Base-by-base conservation (phyloP, 2,329 filamentous ascomycete species). In the Phoma herbarum region DNA sequence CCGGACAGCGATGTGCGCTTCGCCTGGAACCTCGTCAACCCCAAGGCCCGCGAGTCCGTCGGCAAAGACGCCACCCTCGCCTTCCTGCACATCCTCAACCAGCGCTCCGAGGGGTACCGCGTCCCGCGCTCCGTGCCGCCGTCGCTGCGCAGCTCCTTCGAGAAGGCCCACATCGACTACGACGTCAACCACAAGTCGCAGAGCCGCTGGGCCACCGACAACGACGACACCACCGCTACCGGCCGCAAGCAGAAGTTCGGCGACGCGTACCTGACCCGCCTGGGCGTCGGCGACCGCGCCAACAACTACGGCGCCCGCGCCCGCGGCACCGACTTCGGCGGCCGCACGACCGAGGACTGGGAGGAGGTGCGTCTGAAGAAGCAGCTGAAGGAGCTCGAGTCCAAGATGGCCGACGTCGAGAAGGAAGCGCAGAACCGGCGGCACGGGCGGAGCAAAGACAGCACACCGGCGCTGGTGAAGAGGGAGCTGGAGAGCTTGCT, bases 21-120 rank as follows among this genome's bases (percentile, higher is more conserved):
- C 18, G 94, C 93, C 9, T 98, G 95, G 94, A 99, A 98, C 79
- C 86, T 99, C 18, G 91, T 98, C 71, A 99, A 99, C 81, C 95
- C 94, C 6, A 93, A 91, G 26, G 92, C 92, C 54, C 84, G 86
- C 23, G 83, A 88, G 26, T 88, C 88, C 48, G 95, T 99, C 77
- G 94, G 93, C 78, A 98, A 98, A 81, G 94, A 99, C 78, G 94
- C 95, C 48, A 90, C 89, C 61, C 87, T 99, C 37, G 93, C 93
- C 16, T 99, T 99, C 80, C 84, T 99, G 46, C 95, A 99, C 79
- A 96, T 99, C 70, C 88, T 99, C 55, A 97, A 96, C 81, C 91
- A 95, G 82, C 88, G 95, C 45, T 94, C 97, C 77, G 94, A 98
- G 75, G 95, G 95, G 37, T 97, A 88, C 84, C 90, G 95, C 61